Evolutionary conservation across 1,284 basidiomycete genomes (phyloP).

Genomic region (Austroboletus niveus): DNA sequence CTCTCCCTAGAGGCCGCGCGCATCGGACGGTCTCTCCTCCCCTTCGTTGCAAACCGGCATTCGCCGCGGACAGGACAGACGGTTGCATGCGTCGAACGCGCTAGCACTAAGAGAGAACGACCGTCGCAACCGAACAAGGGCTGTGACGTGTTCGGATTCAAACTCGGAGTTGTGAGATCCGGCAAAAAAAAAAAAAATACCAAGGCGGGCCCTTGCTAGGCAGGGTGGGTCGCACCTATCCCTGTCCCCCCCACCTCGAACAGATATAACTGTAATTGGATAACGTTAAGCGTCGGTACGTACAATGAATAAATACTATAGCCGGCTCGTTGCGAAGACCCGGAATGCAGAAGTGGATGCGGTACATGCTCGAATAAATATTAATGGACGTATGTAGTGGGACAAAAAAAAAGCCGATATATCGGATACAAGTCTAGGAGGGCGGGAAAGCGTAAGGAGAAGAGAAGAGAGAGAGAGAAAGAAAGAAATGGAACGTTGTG

Average conservation of each 20-base stretch:
- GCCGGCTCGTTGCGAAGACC: constrained; percentile 3
- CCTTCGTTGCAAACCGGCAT: no score
- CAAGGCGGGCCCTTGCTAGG: no score
- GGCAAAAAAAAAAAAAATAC: no score
- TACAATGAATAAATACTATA: constrained; percentile 20
- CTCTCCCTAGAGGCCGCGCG: no score
- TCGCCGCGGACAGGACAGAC: no score
- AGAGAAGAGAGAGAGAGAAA: constrained; percentile 6
- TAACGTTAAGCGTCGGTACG: constrained; percentile 15
- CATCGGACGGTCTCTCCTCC: no score
- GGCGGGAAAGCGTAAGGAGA: neutral
- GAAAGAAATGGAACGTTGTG: constrained; percentile 4
- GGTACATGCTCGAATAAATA: constrained; percentile 24
- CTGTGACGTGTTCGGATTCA: no score
- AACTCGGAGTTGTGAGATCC: no score
- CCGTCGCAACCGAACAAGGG: constrained; percentile 1
- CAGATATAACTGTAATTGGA: constrained; percentile 1
- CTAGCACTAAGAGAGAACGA: no score
- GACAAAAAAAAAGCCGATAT: constrained; percentile 1
- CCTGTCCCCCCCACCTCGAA: neutral
- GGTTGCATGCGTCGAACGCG: no score
- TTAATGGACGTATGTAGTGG: neutral
- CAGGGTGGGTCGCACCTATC: no score
- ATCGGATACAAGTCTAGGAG: constrained; percentile 14
- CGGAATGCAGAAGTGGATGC: constrained; percentile 12